These are phyloP conservation scores for Chaetothyriales sp. DNA, from an alignment of 2,329 filamentous ascomycete species.

Conservation along the genomic window DNA sequence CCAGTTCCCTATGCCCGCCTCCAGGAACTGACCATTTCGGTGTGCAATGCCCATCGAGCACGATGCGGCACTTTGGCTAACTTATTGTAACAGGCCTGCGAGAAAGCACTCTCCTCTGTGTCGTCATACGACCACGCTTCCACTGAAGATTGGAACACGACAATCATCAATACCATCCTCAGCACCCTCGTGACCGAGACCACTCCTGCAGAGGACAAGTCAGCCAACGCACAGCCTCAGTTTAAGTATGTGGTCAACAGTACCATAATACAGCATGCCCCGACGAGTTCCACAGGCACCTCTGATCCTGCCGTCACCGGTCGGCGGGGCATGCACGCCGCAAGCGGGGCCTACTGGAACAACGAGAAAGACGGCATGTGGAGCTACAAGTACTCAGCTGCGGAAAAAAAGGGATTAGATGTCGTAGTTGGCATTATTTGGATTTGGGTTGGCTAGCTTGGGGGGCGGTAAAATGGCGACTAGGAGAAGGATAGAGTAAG, in stretches of 20 bases:
- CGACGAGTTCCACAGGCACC: conserved; percentile 40
- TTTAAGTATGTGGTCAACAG: conserved; percentile 97
- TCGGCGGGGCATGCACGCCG: conserved; percentile 54
- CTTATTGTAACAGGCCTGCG: conserved; percentile 55
- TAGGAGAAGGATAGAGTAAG: too few relatives aligned
- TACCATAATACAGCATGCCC: conserved; percentile 85
- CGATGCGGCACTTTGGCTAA: neutral
- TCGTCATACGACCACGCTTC: conserved; percentile 77
- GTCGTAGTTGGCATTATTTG: conserved; percentile 37
- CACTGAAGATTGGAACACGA: conserved; percentile 78
- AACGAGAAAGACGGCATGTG: conserved; percentile 40
- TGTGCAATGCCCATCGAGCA: neutral
- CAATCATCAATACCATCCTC: conserved; percentile 62
- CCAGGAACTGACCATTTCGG: conserved; percentile 69
- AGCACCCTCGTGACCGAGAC: conserved; percentile 31
- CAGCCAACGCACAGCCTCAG: conserved; percentile 36
- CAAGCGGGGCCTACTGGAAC: conserved; percentile 38
- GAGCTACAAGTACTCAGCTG: conserved; percentile 38
- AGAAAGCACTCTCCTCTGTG: conserved; percentile 57
- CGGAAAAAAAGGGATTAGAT: conserved; percentile 34
- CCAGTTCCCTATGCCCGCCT: conserved; percentile 64
- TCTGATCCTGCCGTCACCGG: conserved; percentile 48
- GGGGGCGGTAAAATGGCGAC: too few relatives aligned
- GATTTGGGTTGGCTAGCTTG: conserved; percentile 23
- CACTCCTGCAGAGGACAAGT: conserved; percentile 21